Percentiles rank a stretch among this genome's conserved stretches.
Evolutionary conservation across 2,329 filamentous ascomycete species (phyloP).

Genomic region (Penicillium sp.): DNA sequence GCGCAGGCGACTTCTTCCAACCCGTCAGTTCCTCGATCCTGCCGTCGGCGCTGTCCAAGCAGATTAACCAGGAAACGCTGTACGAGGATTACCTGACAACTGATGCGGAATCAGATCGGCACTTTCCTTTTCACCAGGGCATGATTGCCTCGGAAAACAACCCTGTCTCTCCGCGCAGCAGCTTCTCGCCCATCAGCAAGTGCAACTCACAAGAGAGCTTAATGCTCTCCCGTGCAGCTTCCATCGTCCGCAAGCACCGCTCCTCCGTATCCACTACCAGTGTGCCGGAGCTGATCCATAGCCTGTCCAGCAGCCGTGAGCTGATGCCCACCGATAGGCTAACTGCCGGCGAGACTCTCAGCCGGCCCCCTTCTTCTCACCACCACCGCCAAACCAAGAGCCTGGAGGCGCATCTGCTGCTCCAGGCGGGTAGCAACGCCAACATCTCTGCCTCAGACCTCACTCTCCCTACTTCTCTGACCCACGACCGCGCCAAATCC

Average conservation of each 20-base stretch:
- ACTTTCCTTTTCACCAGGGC: conserved; percentile 47
- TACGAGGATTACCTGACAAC: conserved; percentile 44
- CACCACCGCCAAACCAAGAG: conserved; percentile 42
- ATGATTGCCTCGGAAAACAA: conserved; percentile 42
- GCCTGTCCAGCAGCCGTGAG: conserved; percentile 42
- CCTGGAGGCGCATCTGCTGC: conserved; percentile 32
- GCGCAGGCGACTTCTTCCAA: conserved; percentile 32
- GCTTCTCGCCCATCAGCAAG: conserved; percentile 54
- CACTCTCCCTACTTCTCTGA: conserved; percentile 16
- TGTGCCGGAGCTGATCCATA: conserved; percentile 46
- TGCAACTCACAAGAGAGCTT: conserved; percentile 58
- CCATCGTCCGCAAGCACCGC: conserved; percentile 47
- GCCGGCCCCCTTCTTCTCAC: conserved; percentile 26
- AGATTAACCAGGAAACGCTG: conserved; percentile 32
- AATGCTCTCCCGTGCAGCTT: conserved; percentile 51
- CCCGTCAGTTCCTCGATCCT: conserved; percentile 33
- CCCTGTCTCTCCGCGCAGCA: conserved; percentile 46
- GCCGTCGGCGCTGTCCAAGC: conserved; percentile 31
- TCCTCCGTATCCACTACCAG: conserved; percentile 48
- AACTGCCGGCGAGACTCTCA: conserved; percentile 23
- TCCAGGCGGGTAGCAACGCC: conserved; percentile 27
- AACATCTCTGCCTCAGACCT: conserved; percentile 29
- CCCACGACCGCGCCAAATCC: conserved; percentile 40
- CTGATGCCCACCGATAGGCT: conserved; percentile 27
- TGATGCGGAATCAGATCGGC: conserved; percentile 48